These are phyloP conservation scores for Beauveria brongniartii DNA, from an alignment of 2,329 filamentous ascomycete genomes.

Conservation along the genomic window DNA sequence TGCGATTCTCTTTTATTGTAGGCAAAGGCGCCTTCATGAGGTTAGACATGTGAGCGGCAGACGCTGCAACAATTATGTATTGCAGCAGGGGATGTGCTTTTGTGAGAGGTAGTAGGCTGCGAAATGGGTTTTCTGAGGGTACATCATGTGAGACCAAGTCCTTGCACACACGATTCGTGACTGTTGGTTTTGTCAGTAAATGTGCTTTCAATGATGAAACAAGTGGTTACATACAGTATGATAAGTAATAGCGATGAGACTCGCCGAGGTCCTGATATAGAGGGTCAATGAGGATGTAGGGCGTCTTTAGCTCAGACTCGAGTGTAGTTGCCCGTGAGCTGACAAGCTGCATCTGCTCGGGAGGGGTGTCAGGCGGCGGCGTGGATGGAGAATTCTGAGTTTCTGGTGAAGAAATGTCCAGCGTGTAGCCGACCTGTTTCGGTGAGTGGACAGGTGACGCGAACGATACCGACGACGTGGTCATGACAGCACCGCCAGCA, in stretches of 20 bases:
- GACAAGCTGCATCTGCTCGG: conserved; percentile 21
- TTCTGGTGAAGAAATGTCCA: neutral
- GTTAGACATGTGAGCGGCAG: conserved; percentile 40
- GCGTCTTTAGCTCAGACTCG: conserved; percentile 19
- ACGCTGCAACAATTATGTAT: conserved; percentile 40
- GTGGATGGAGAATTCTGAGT: neutral
- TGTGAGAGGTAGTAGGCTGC: conserved; percentile 34
- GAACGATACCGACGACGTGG: neutral
- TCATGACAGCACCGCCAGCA: neutral
- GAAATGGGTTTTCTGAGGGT: conserved; percentile 38
- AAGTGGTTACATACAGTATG: conserved; percentile 27
- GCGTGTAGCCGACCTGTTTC: neutral
- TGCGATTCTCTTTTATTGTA: conserved; percentile 11
- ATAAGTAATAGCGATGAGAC: conserved; percentile 33
- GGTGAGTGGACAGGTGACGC: neutral
- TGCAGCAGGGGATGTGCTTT: conserved; percentile 33
- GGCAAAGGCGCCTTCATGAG: conserved; percentile 27
- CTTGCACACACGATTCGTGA: conserved; percentile 41
- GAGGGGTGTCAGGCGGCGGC: neutral
- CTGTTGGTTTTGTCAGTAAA: conserved; percentile 20
- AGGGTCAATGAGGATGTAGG: conserved; percentile 35
- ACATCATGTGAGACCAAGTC: conserved; percentile 42
- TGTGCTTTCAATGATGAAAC: neutral
- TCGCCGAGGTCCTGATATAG: conserved; percentile 46
- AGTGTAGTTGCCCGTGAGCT: conserved; percentile 15